Percentiles rank a stretch among this genome's conserved stretches.
These are phyloP conservation scores for Yamagishiella unicocca DNA, from an alignment of 139 green algal species.

Conservation along the genomic window DNA sequence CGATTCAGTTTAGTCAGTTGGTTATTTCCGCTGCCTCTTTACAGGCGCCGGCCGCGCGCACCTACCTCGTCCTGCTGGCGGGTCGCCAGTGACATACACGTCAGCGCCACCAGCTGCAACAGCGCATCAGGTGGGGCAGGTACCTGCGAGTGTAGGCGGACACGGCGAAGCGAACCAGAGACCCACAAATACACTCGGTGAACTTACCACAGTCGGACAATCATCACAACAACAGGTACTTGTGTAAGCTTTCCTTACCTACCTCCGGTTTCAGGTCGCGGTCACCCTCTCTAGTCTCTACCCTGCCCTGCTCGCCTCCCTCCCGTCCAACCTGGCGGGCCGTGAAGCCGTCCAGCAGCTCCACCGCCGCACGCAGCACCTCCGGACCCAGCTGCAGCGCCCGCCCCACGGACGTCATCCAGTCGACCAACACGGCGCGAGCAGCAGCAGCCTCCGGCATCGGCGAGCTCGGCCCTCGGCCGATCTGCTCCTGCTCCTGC, in stretches of 20 bases:
- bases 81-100: background rate
- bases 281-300: no score
- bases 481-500: no score
- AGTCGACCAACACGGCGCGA: background rate
- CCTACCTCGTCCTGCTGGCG: background rate
- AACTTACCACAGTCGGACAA: no score
- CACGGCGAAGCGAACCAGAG: background rate
- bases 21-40: background rate
- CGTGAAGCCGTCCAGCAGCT: background rate
- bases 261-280: no score
- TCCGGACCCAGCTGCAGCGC: background rate
- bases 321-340: background rate
- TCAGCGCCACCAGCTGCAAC: background rate
- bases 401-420: background rate
- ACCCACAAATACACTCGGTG: background rate
- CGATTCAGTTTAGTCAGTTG: background rate
- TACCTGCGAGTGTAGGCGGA: background rate
- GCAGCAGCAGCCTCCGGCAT: background rate
- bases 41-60: background rate
- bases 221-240: no score
- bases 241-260: no score
- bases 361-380: background rate
- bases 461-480: no score
- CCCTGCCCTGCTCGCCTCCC: background rate
- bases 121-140: background rate